Base-by-base conservation (phyloP, 2,329 filamentous ascomycete species). In the Cadophora gregata region DNA sequence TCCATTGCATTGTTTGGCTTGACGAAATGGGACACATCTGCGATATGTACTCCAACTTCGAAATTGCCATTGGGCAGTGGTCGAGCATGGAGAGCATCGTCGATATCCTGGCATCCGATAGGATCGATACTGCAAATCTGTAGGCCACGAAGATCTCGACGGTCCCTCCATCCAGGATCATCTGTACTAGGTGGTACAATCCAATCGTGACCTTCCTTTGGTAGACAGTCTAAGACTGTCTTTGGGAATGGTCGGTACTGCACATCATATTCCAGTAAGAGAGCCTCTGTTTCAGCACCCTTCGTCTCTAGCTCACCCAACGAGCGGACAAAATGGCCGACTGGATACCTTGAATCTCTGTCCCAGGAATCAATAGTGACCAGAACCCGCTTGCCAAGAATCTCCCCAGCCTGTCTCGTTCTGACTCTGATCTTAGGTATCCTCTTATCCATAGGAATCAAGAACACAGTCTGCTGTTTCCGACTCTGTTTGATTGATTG, bases 21-120 rank as follows among this genome's bases (percentile, higher is more conserved):
- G 75, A 99, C 96, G 77, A 99, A 99, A 80, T 99, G 92, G 10
- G 96, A 98, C n/a, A 99, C 96, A 79, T 99, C 96, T 31, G 96
- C 96, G 79, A 99, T 99, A 79, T 99, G 96, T 19, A 99, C 96
- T 70, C 96, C 96, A 10, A 99, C 93, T 79, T 98, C 93, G 71
- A 89, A 94, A 78, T 98, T 97, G 51, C 96, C 96, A 75, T 98
- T 98, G 0, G 93, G 90, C 25, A 99, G 81, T 60, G 86, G 84
- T 68, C 89, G 86, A 7, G 96, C 94, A 79, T 99, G 96, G 7
- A 99, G 86, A 21, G 96, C 96, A 79, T 99, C 96, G 75, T 99
- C 96, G 66, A 99, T 99, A 82, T 99, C 96, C 75, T 98, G 95
- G 79, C 96, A 99, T 1, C 94, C 94, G 33, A 93, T 88, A 59